Base-by-base conservation (phyloP, 164 flowering plant species). In the Buxus sempervirens region DNA sequence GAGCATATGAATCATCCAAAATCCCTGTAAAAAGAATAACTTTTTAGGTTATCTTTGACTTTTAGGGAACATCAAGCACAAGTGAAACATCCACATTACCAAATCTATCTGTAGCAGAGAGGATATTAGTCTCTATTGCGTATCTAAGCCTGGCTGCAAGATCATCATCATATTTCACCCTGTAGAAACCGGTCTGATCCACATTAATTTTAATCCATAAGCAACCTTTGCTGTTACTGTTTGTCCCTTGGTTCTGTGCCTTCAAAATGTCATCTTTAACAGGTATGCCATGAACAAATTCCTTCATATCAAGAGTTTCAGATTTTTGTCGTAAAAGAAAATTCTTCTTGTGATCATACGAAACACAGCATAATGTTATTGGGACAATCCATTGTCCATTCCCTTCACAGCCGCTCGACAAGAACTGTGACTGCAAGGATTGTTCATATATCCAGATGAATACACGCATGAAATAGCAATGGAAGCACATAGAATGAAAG, bases 371-470 rank as follows among this genome's bases (percentile, higher is more conserved):
- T 59, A 91, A 75, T 59, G 97, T 90, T 57, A 96, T 73, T 14
- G 99, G 99, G 51, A 93, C 96, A 78, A 96, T 84, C 99, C 99
- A 96, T 61, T 87, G 86, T 58, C 97, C 97, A 55, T 85, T 82
- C 58, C 97, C 98, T 48, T 25, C 74, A 28, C 85, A 74, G 71
- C 97, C 99, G 76, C 89, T 86, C 62, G 88, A 84, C 74, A 87
- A 76, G 73, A 96, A 96, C 62, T 81, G 96, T 58, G 92, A 48
- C 99, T 96, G 95, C 78, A 67, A 84, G 25, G 49, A 45, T 51
- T 13, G 64, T 55, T 23, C 2, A 0, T 38, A 49, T 45, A 10
- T 26, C 59, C 42, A 55, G 45, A 41, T 12, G 18, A 13, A 19
- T 36, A 14, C 7, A 32, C 38, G 7, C 38, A 3, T 7, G 7